These are phyloP conservation scores for Scutellaria minor DNA, from an alignment of 257 asterid genomes.

Conservation along the genomic window DNA sequence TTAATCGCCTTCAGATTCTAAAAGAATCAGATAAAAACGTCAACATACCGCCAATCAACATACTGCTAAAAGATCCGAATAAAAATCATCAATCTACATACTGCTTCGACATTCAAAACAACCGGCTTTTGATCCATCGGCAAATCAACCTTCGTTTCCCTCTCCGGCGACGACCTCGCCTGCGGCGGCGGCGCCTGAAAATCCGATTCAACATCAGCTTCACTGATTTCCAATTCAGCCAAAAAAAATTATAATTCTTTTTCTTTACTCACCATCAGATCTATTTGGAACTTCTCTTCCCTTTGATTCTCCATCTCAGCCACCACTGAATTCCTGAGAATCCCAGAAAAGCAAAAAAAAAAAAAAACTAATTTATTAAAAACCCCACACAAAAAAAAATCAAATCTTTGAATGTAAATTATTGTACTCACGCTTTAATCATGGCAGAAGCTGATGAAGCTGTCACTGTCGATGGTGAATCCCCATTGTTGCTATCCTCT, in stretches of 20 bases:
- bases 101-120: slow-evolving; percentile 44
- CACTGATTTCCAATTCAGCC: not conserved
- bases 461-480: slow-evolving; percentile 45
- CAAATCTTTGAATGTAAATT: slow-evolving; percentile 29
- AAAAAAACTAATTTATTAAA: slow-evolving; percentile 18
- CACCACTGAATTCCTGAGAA: slow-evolving; percentile 47
- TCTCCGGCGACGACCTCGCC: slow-evolving; percentile 62
- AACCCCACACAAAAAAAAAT: not conserved
- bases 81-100: slow-evolving; percentile 37
- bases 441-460: slow-evolving; percentile 42
- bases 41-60: slow-evolving; percentile 14
- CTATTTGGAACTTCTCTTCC: slow-evolving; percentile 86
- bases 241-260: not conserved
- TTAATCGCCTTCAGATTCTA: slow-evolving; percentile 52
- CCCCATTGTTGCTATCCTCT: slow-evolving; percentile 50
- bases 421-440: slow-evolving; percentile 57
- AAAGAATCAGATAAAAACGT: slow-evolving; percentile 15
- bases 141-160: slow-evolving; percentile 47
- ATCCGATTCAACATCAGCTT: slow-evolving; percentile 20
- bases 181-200: slow-evolving; percentile 90
- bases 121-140: slow-evolving; percentile 54
- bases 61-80: not conserved
- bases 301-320: slow-evolving; percentile 50
- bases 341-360: slow-evolving; percentile 15
- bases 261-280: slow-evolving; percentile 81